These are phyloP conservation scores for Gigaspora rosea DNA, from an alignment of 192 early-diverging fungal genomes.

Conservation along the genomic window DNA sequence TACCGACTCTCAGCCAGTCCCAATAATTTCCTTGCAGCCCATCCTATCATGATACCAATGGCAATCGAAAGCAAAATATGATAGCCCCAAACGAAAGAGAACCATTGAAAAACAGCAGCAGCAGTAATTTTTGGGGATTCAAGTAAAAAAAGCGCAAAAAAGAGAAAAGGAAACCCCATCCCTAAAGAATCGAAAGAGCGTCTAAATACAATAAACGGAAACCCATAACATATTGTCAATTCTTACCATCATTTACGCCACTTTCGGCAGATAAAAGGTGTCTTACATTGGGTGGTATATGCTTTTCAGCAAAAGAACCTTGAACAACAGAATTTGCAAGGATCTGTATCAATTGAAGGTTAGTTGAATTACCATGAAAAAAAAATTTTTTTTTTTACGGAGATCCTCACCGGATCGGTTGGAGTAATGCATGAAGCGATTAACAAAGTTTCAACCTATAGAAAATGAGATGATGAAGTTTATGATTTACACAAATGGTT, in stretches of 20 bases:
- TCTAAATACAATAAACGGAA: constrained; percentile 68
- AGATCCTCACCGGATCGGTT: constrained; percentile 83
- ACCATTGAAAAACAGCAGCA: constrained; percentile 71
- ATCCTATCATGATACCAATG: constrained; percentile 74
- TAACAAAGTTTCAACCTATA: constrained; percentile 68
- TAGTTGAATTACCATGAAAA: constrained; percentile 30
- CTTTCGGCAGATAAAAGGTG: constrained; percentile 76
- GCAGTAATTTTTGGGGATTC: constrained; percentile 44
- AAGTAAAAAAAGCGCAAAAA: constrained; percentile 73
- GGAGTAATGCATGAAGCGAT: constrained; percentile 85
- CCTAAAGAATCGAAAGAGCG: constrained; percentile 30
- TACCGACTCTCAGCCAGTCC: constrained; percentile 62
- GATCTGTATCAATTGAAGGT: constrained; percentile 48
- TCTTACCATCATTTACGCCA: constrained; percentile 81
- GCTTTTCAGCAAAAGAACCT: constrained; percentile 88
- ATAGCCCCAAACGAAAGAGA: constrained; percentile 69
- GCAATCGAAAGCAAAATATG: constrained; percentile 70
- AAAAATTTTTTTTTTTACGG: not conserved
- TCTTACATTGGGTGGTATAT: constrained; percentile 73
- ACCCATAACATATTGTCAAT: constrained; percentile 11
- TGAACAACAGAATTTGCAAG: constrained; percentile 90
- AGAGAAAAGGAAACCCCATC: constrained; percentile 80
- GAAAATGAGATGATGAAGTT: not conserved
- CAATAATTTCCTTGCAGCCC: constrained; percentile 62
- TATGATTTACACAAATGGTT: not conserved